Conservation (phyloP, 1,139 yeast genomes). For the Ogataea hybrid region DNA sequence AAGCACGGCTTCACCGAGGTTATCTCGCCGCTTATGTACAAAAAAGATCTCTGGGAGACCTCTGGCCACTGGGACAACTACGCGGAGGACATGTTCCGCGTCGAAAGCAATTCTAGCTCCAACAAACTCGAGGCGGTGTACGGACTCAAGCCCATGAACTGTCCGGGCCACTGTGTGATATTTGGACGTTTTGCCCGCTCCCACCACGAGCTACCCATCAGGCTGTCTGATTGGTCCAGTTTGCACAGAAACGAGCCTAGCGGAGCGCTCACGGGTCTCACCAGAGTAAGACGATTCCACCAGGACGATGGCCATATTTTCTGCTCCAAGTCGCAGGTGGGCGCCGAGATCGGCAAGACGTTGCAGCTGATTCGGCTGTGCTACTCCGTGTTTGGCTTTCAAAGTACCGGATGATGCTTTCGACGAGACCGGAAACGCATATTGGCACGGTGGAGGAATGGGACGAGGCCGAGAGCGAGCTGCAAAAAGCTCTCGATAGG, state of each 20-base stretch:
- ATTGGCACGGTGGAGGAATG: conserved; percentile 87
- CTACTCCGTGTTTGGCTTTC: conserved; percentile 80
- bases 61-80: conserved; percentile 98
- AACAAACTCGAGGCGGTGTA: conserved; percentile 37
- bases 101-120: conserved; percentile 46
- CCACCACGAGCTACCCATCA: conserved; percentile 91
- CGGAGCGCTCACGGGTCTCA: conserved; percentile 86
- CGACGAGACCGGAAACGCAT: conserved; percentile 91
- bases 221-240: conserved; percentile 95
- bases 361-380: conserved; percentile 77
- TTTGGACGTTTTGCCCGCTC: conserved; percentile 88
- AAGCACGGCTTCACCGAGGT: conserved; percentile 90
- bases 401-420: conserved; percentile 83
- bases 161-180: conserved; percentile 96
- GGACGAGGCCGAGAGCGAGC: conserved; percentile 80
- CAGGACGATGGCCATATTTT: conserved; percentile 99
- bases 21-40: conserved; percentile 87
- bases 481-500: conserved; percentile 69
- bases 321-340: conserved; percentile 89
- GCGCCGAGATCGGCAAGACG: conserved; percentile 71
- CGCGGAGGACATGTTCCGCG: conserved; percentile 90
- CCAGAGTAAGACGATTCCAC: conserved; percentile 96
- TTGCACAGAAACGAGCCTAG: conserved; percentile 94
- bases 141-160: conserved; percentile 97
- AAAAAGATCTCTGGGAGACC: conserved; percentile 79